These are phyloP conservation scores for Aspergillus jensenii DNA, from an alignment of 2,329 filamentous ascomycete genomes.

Conservation along the genomic window DNA sequence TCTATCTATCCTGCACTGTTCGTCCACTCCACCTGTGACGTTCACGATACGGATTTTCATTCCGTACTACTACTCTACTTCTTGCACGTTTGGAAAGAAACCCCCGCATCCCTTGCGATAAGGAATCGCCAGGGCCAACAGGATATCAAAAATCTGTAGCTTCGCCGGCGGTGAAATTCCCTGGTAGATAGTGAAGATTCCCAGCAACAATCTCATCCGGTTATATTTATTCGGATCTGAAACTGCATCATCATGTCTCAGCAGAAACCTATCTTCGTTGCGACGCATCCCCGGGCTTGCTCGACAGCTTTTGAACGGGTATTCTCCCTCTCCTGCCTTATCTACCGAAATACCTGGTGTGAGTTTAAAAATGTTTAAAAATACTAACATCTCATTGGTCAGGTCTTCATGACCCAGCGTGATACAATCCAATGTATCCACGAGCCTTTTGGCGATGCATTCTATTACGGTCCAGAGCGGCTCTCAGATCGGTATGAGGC, in stretches of 20 bases:
- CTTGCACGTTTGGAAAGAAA: neutral
- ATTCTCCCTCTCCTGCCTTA: constrained; percentile 30
- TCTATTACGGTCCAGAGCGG: constrained; percentile 91
- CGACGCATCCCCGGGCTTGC: constrained; percentile 90
- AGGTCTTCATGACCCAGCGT: constrained; percentile 96
- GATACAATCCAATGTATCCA: constrained; percentile 81
- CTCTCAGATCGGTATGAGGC: constrained; percentile 75
- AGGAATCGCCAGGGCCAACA: neutral
- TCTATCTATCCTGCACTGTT: no score
- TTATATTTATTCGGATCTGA: neutral
- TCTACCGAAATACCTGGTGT: no score
- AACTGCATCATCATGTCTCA: constrained; percentile 64
- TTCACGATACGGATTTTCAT: neutral
- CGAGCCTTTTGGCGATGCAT: constrained; percentile 95
- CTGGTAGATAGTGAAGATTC: constrained; percentile 19
- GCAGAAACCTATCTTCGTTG: constrained; percentile 82
- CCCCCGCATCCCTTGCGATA: neutral
- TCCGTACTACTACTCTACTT: neutral
- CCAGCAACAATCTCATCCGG: neutral
- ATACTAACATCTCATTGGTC: constrained; percentile 9
- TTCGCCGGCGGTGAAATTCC: constrained; percentile 23
- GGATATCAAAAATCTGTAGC: constrained; percentile 13
- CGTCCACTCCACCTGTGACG: neutral
- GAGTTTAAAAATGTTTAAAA: neutral
- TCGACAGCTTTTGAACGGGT: constrained; percentile 97